Evolutionary conservation across 164 flowering plant genomes (phyloP).

Genomic region (Liquidambar formosana): DNA sequence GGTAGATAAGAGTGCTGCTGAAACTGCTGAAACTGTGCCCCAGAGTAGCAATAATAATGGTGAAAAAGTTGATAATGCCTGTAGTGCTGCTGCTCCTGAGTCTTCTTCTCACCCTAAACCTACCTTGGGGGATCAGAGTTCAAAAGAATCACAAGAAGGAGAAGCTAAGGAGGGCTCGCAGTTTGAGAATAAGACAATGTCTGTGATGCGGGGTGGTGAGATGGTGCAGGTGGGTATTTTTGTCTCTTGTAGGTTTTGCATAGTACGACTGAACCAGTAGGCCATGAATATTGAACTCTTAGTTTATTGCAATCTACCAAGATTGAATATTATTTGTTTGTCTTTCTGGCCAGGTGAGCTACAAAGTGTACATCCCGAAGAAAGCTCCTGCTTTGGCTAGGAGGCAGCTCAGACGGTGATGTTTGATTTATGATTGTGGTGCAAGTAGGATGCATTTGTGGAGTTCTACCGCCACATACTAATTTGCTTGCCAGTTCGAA

Average conservation of each 20-base stretch:
- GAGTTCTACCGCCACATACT: too few relatives aligned
- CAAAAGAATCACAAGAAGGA: conserved; percentile 28
- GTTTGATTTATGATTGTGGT: conserved; percentile 11
- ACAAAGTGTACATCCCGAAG: conserved; percentile 84
- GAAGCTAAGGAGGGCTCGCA: conserved; percentile 53
- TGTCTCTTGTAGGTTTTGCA: neutral
- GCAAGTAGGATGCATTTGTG: neutral
- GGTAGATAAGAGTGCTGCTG: conserved; percentile 11
- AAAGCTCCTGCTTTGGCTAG: conserved; percentile 75
- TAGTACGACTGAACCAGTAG: neutral
- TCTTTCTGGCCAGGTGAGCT: conserved; percentile 45
- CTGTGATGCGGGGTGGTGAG: conserved; percentile 96
- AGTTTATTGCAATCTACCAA: neutral
- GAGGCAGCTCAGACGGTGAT: conserved; percentile 68
- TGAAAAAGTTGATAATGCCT: conserved; percentile 17
- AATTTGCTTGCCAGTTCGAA: neutral
- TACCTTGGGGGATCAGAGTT: conserved; percentile 18
- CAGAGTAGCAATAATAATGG: conserved; percentile 10
- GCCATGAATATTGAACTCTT: neutral
- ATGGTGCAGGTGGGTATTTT: conserved; percentile 73
- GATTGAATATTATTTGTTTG: neutral
- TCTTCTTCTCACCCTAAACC: conserved; percentile 23
- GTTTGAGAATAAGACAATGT: conserved; percentile 83
- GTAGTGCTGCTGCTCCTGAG: conserved; percentile 25
- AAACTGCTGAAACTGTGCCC: conserved; percentile 12